These are phyloP conservation scores for Colletotrichum kahawae DNA, from an alignment of 2,329 filamentous ascomycete genomes.

Conservation along the genomic window DNA sequence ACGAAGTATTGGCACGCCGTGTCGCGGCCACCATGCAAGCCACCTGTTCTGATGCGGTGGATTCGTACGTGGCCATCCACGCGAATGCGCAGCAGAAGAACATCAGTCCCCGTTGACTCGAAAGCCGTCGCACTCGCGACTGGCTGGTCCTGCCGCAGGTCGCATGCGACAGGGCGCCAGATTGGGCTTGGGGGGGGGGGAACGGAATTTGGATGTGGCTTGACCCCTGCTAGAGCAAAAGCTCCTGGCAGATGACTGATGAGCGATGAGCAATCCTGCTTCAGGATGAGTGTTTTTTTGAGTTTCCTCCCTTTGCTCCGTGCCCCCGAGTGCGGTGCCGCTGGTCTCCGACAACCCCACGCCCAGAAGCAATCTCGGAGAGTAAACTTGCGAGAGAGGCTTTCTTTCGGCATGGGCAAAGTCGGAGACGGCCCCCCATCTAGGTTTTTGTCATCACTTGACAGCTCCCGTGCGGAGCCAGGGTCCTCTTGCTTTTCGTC, in stretches of 20 bases:
- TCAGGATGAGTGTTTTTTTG: not conserved
- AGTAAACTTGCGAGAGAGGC: not conserved
- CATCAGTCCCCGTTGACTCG: not conserved
- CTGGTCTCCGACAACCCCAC: not conserved
- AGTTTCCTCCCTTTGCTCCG: not conserved
- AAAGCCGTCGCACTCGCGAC: not conserved
- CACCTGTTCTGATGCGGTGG: constrained; percentile 14
- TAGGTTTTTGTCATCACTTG: constrained; percentile 7
- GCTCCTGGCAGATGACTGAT: not conserved
- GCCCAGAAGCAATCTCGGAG: not conserved
- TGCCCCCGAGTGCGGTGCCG: constrained; percentile 8
- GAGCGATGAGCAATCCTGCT: constrained; percentile 10
- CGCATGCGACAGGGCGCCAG: not conserved
- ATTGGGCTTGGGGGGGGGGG: not conserved
- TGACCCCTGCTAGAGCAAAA: not conserved
- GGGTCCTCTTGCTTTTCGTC: not conserved
- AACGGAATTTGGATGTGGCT: not conserved
- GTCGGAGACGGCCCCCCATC: not conserved
- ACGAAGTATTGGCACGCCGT: constrained; percentile 4
- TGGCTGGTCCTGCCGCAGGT: not conserved
- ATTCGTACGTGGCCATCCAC: not conserved
- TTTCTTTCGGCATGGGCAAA: constrained; percentile 4
- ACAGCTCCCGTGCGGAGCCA: not conserved
- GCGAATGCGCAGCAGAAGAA: not conserved
- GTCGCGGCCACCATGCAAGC: constrained; percentile 1